Conservation (phyloP, 225 moss, liverwort and hornwort genomes). For the Polytrichum commune region DNA sequence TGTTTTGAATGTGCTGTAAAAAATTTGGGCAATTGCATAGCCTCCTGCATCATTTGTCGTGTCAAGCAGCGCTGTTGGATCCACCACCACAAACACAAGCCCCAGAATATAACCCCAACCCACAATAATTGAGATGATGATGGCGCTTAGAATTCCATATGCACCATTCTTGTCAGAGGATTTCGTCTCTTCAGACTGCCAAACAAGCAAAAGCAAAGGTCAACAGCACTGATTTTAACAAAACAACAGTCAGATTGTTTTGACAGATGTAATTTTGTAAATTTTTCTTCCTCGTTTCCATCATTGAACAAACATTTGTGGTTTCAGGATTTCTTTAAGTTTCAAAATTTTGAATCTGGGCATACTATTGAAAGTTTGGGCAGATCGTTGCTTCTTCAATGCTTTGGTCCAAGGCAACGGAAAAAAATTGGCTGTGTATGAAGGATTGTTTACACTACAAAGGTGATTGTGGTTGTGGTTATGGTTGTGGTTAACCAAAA, state of each 20-base stretch:
- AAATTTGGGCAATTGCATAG: slow-evolving; percentile 63
- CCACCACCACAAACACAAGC: slow-evolving; percentile 49
- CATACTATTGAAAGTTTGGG: background rate
- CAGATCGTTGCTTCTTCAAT: too few species aligned
- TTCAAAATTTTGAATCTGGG: background rate
- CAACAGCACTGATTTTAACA: background rate
- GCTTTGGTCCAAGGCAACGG: too few species aligned
- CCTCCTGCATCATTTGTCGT: slow-evolving; percentile 47
- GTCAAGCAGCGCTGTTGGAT: slow-evolving; percentile 47
- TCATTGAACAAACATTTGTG: background rate
- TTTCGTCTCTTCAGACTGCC: slow-evolving; percentile 69
- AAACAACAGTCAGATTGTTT: background rate
- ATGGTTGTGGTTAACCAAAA: too few species aligned
- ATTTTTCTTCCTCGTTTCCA: background rate
- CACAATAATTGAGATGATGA: slow-evolving; percentile 42
- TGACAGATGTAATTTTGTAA: background rate
- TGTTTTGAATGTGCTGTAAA: slow-evolving; percentile 46
- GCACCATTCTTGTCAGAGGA: slow-evolving; percentile 61
- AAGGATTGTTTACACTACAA: too few species aligned
- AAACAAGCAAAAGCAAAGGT: background rate
- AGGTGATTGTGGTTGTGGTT: too few species aligned
- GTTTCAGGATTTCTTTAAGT: background rate
- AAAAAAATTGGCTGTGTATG: too few species aligned
- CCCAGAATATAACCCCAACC: slow-evolving; percentile 64
- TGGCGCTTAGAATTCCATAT: slow-evolving; percentile 42